Percentiles rank a stretch among this genome's conserved stretches.
Evolutionary conservation across 306 rosid genomes (phyloP).

Genomic region (Cucurbita maxima): DNA sequence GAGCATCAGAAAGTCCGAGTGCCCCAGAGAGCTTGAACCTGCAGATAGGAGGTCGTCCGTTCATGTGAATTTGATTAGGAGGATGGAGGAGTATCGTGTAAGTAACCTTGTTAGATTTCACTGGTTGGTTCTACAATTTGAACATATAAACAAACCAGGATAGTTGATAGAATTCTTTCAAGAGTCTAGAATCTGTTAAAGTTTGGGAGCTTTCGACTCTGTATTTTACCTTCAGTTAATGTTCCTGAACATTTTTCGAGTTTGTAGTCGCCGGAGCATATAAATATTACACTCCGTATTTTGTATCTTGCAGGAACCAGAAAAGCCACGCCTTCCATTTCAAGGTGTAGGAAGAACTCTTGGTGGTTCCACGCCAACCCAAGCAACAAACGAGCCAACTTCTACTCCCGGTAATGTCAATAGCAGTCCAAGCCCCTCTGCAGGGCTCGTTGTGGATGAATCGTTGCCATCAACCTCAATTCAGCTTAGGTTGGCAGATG

Average conservation of each 20-base stretch:
- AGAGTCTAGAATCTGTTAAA: not conserved
- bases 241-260: not conserved
- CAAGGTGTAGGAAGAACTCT: conserved; percentile 94
- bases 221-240: not conserved
- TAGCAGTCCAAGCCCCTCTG: conserved; percentile 29
- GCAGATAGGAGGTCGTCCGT: conserved; percentile 62
- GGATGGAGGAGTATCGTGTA: conserved; percentile 69
- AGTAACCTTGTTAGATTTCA: conserved; percentile 23
- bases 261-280: not conserved
- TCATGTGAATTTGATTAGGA: conserved; percentile 74
- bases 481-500: conserved; percentile 88
- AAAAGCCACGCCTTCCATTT: conserved; percentile 44
- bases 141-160: not conserved
- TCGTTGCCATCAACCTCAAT: conserved; percentile 61
- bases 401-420: conserved; percentile 16
- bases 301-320: conserved; percentile 50
- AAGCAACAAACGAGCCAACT: conserved; percentile 30
- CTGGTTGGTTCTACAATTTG: not conserved
- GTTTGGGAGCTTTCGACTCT: not conserved
- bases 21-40: conserved; percentile 94
- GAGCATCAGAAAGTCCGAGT: conserved; percentile 86
- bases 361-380: conserved; percentile 53
- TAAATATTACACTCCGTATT: not conserved
- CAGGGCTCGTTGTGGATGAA: conserved; percentile 50
- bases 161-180: not conserved